Conservation (phyloP, 2,329 filamentous ascomycete genomes). For the Alternaria novae-zelandiae region DNA sequence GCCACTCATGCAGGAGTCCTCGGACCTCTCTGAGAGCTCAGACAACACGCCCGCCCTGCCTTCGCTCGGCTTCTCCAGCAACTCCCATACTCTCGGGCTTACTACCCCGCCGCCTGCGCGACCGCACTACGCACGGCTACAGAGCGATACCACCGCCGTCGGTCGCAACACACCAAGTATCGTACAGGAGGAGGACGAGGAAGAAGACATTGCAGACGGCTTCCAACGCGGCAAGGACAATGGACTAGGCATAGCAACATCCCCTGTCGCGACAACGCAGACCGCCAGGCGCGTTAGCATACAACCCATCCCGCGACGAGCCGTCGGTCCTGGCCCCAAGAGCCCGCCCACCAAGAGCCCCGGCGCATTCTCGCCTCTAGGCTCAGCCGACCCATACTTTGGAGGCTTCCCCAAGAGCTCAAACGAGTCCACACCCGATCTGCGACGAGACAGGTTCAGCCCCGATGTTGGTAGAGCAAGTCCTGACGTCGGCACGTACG, state of each 20-base stretch:
- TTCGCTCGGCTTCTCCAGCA: slow-evolving; percentile 33
- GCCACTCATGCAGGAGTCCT: slow-evolving; percentile 36
- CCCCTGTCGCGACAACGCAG: slow-evolving; percentile 18
- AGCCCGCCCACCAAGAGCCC: slow-evolving; percentile 29
- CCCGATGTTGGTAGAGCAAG: slow-evolving; percentile 23
- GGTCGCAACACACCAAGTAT: slow-evolving; percentile 38
- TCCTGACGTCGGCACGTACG: slow-evolving; percentile 36
- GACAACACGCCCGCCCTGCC: slow-evolving; percentile 37
- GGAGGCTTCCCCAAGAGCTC: slow-evolving; percentile 36
- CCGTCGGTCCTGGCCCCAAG: slow-evolving; percentile 20
- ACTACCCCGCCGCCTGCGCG: slow-evolving; percentile 36
- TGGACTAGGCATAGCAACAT: slow-evolving; percentile 47
- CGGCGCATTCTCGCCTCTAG: slow-evolving; percentile 30
- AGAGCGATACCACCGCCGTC: slow-evolving; percentile 42
- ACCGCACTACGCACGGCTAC: slow-evolving; percentile 46
- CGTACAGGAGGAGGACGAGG: slow-evolving; percentile 42
- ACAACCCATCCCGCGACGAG: slow-evolving; percentile 30
- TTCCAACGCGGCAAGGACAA: slow-evolving; percentile 22
- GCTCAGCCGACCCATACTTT: slow-evolving; percentile 37
- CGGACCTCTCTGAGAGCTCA: slow-evolving; percentile 35
- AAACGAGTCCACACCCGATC: slow-evolving; percentile 39
- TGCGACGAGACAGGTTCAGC: slow-evolving; percentile 35
- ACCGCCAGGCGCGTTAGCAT: slow-evolving; percentile 23
- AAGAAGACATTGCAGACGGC: slow-evolving; percentile 39
- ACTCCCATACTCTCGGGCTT: slow-evolving; percentile 32